phyloP scores from a whole-genome alignment of 1,284 basidiomycete species.

The Ceratobasidium sp. region DNA sequence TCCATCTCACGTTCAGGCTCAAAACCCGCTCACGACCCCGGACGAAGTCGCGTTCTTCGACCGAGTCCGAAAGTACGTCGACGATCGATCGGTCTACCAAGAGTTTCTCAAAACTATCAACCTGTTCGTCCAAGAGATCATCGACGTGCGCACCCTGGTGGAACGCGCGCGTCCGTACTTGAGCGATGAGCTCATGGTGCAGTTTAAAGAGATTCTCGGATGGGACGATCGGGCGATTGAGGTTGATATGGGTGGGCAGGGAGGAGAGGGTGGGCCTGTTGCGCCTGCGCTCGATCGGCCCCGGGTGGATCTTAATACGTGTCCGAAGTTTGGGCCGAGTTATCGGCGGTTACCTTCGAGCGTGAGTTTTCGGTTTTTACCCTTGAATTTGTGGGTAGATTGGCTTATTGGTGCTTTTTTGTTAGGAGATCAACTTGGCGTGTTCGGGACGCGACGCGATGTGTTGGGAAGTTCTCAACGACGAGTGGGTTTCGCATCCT shows the following conservation, averaged over 20 bases:
- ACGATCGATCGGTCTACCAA: conserved; percentile 91
- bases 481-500: conserved; percentile 96
- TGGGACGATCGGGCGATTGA: conserved; percentile 69
- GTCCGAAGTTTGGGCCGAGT: conserved; percentile 79
- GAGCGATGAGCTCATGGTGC: conserved; percentile 79
- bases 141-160: conserved; percentile 87
- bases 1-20: conserved; percentile 48
- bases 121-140: conserved; percentile 90
- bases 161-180: conserved; percentile 86
- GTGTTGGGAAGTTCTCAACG: conserved; percentile 96
- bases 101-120: conserved; percentile 98
- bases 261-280: conserved; percentile 77
- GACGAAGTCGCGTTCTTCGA: conserved; percentile 96
- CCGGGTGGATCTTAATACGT: conserved; percentile 64
- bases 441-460: conserved; percentile 96
- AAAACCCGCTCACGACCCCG: conserved; percentile 67
- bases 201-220: conserved; percentile 90
- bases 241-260: conserved; percentile 63
- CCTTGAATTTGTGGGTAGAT: neutral
- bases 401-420: neutral
- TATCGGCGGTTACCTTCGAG: conserved; percentile 91
- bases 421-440: conserved; percentile 86
- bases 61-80: conserved; percentile 78
- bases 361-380: conserved; percentile 69
- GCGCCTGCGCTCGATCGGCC: conserved; percentile 73